Conservation (phyloP, 2,329 filamentous ascomycete genomes). For the Ophiostoma ips region DNA sequence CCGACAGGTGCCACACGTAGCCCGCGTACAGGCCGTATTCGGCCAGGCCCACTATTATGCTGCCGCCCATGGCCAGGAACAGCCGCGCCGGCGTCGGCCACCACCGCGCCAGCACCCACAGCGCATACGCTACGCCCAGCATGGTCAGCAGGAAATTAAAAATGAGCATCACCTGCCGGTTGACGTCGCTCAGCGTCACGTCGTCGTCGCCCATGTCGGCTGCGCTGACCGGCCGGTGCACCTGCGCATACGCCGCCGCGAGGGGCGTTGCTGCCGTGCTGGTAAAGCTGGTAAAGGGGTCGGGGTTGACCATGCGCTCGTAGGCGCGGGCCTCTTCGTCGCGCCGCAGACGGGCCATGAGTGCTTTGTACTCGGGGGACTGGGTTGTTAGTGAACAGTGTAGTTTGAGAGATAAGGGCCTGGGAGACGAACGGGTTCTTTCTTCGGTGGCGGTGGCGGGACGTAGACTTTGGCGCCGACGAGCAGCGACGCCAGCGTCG, state of each 20-base stretch:
- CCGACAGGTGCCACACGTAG: slow-evolving; percentile 56
- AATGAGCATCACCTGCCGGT: slow-evolving; percentile 71
- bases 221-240: slow-evolving; percentile 31
- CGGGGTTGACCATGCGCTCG: slow-evolving; percentile 58
- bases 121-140: slow-evolving; percentile 58
- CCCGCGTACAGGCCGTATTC: slow-evolving; percentile 67
- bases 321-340: slow-evolving; percentile 76
- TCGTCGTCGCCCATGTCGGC: slow-evolving; percentile 44
- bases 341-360: slow-evolving; percentile 73
- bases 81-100: slow-evolving; percentile 60
- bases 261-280: slow-evolving; percentile 1
- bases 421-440: slow-evolving; percentile 49
- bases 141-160: slow-evolving; percentile 85
- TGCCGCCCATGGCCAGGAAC: slow-evolving; percentile 57
- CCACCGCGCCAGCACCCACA: slow-evolving; percentile 66
- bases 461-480: slow-evolving; percentile 58
- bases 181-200: slow-evolving; percentile 56
- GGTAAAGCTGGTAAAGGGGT: slow-evolving; percentile 29
- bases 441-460: slow-evolving; percentile 67
- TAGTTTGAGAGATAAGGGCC: too few relatives aligned
- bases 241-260: slow-evolving; percentile 40
- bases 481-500: slow-evolving; percentile 55
- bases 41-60: slow-evolving; percentile 54
- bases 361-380: slow-evolving; percentile 68
- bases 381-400: slow-evolving; percentile 21